Percentiles rank a stretch among this genome's conserved stretches.
These are phyloP conservation scores for Fusarium goolgardi DNA, from an alignment of 2,329 filamentous ascomycete genomes.

Conservation along the genomic window DNA sequence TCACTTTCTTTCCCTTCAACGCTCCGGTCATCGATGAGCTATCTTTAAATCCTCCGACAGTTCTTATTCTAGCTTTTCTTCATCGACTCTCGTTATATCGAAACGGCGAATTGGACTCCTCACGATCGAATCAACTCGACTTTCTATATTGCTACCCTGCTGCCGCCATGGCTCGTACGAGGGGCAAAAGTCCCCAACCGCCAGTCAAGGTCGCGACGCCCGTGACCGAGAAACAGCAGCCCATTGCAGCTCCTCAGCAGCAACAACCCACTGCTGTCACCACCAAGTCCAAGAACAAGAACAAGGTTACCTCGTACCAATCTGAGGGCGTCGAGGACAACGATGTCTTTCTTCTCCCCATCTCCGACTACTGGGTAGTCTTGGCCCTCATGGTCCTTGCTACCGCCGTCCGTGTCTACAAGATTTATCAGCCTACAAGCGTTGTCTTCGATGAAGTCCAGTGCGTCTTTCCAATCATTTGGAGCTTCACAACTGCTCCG, in stretches of 20 bases:
- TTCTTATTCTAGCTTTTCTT: conserved; percentile 39
- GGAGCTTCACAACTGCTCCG: conserved; percentile 7
- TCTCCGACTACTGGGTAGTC: conserved; percentile 84
- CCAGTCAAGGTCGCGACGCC: conserved; percentile 44
- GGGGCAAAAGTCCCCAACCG: conserved; percentile 54
- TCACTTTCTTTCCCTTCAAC: conserved; percentile 22
- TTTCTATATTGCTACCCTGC: conserved; percentile 27
- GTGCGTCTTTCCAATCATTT: conserved; percentile 66
- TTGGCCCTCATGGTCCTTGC: conserved; percentile 78
- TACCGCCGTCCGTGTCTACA: conserved; percentile 85
- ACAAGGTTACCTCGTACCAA: conserved; percentile 69
- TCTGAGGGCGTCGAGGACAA: conserved; percentile 87
- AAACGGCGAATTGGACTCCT: conserved; percentile 16
- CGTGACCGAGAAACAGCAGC: conserved; percentile 41
- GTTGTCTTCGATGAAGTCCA: conserved; percentile 99
- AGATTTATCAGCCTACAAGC: conserved; percentile 94
- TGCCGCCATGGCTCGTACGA: conserved; percentile 52
- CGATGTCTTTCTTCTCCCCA: conserved; percentile 88
- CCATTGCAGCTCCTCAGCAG: conserved; percentile 22
- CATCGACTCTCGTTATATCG: conserved; percentile 19
- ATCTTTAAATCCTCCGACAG: conserved; percentile 35
- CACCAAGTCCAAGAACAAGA: conserved; percentile 47
- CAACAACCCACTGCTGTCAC: conserved; percentile 25
- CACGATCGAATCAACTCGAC: conserved; percentile 36
- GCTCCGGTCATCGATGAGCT: conserved; percentile 39